Evolutionary conservation across 768 basidiomycete species (phyloP), one percentile per base, ranked within the genome.

Genomic region (Serpula lacrymans): DNA sequence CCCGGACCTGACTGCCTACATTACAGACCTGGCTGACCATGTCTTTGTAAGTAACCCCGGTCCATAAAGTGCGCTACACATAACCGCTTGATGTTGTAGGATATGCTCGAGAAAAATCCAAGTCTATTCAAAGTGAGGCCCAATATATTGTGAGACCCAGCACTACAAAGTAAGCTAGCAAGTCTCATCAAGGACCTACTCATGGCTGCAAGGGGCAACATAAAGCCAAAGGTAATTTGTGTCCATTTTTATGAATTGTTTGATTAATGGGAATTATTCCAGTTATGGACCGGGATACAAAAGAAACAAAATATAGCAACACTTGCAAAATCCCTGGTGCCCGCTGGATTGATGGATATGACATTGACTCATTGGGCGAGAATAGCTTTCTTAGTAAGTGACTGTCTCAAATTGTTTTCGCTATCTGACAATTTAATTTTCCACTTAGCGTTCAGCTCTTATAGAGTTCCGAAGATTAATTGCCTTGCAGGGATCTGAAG

Each of bases 151-250:
- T 25, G 37, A 28, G 42, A 43, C 33, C 42, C 35, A 7, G 35
- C 35, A 11, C 25, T 43, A 36, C 35, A 12, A 34, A 43, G 17
- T 20, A 43, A 13, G 23, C 31, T 21, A 31, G 23, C 35, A 29
- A 29, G 12, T 5, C 34, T 43, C 34, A 43, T 43, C 21, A 43
- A 34, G 11, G 25, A 37, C 7, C 25, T 43, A 13, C 20, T 43
- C 26, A 43, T 4, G 6, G 18, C 22, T 21, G 26, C 25, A 21
- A 22, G 14, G 2, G 34, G 26, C 12, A 22, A 29, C 26, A 43
- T 43, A 28, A 43, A 43, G 22, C 42, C 36, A 16, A 43, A 43
- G 34, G 42, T 43, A 14, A 16, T 26, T 18, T n/a, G n/a, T 24
- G 14, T 23, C 37, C 22, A 9, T 22, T 24, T n/a, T n/a, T n/a